Base-by-base conservation (phyloP, 1,284 basidiomycete species). In the Garcileccinum viscosum region DNA sequence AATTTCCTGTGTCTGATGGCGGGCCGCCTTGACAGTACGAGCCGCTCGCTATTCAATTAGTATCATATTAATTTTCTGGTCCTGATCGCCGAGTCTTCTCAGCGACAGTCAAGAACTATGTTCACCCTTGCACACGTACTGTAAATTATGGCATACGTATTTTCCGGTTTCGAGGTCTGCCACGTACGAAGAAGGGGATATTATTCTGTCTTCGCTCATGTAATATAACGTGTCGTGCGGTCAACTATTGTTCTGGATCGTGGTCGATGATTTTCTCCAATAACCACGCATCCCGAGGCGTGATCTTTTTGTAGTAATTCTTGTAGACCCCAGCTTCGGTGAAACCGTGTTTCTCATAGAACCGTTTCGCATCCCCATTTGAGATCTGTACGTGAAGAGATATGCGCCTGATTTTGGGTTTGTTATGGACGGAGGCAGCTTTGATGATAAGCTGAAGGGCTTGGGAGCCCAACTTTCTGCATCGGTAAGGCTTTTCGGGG, bases 241-340 rank as follows among this genome's bases (percentile, higher is more conserved):
- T 71, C 32, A 70, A 71, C 75, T 79, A 80, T 70, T 67, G 72
- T 67, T 76, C 76, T 64, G 71, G 61, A 58, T 24, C 66, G 42
- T 71, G 65, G 58, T 77, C 70, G 35, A 79, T 73, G 27, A 38
- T 78, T 77, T 85, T 88, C 80, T 94, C 90, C 62, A 95, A 84
- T 71, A 95, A 84, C 93, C 93, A 95, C 32, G 93, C 93, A 73
- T 91, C 91, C 71, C 87, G 88, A 35, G 93, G 93, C 44, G 80
- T 83, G 64, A 95, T 92, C 80, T 92, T 95, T 81, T 93, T 94
- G 86, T 95, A 95, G 80, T 95, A 95, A 68, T 88, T 85, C 75
- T 91, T 84, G 66, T 89, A 87, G 50, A 92, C 72, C 38, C 85
- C 86, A 27, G 86, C 82, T 79, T 92, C 88, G 67, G 80, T 83